phyloP scores from a whole-genome alignment of 345 rosid species.

The Populus deltoides region DNA sequence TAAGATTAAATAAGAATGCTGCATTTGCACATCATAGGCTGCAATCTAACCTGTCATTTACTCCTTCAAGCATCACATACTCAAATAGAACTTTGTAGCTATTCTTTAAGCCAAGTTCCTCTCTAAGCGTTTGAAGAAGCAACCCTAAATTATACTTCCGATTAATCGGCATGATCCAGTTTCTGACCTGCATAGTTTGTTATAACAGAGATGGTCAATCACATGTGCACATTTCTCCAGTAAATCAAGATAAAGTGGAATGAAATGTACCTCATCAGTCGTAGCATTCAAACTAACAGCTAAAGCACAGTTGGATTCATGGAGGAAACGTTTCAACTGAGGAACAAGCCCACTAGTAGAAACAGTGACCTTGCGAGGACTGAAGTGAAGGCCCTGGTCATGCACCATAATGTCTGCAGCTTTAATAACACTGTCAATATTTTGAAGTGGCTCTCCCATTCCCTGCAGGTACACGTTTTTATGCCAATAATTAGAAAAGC shows the following conservation, averaged over 20 bases:
- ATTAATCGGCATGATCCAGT: conserved; percentile 94
- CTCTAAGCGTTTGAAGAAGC: conserved; percentile 78
- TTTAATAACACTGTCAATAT: conserved; percentile 70
- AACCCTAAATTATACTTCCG: conserved; percentile 67
- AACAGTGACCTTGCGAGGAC: conserved; percentile 91
- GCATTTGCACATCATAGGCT: neutral
- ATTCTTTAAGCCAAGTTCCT: conserved; percentile 56
- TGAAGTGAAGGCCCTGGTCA: conserved; percentile 87
- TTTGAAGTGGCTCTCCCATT: conserved; percentile 98
- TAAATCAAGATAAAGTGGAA: conserved; percentile 2
- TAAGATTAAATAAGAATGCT: neutral
- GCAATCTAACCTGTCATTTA: conserved; percentile 69
- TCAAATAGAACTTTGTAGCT: conserved; percentile 85
- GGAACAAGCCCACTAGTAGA: conserved; percentile 97
- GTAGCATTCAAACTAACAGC: conserved; percentile 98
- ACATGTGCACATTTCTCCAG: neutral
- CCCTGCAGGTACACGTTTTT: conserved; percentile 49
- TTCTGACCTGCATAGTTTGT: conserved; percentile 62
- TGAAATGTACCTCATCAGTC: conserved; percentile 76
- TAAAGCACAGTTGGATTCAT: conserved; percentile 69
- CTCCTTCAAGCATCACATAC: conserved; percentile 88
- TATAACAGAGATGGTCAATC: conserved; percentile 6
- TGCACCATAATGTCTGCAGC: conserved; percentile 85
- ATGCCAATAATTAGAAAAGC: neutral
- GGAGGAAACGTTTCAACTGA: conserved; percentile 76